Conservation (phyloP, 2,329 filamentous ascomycete species). For the Diplodia seriata region DNA sequence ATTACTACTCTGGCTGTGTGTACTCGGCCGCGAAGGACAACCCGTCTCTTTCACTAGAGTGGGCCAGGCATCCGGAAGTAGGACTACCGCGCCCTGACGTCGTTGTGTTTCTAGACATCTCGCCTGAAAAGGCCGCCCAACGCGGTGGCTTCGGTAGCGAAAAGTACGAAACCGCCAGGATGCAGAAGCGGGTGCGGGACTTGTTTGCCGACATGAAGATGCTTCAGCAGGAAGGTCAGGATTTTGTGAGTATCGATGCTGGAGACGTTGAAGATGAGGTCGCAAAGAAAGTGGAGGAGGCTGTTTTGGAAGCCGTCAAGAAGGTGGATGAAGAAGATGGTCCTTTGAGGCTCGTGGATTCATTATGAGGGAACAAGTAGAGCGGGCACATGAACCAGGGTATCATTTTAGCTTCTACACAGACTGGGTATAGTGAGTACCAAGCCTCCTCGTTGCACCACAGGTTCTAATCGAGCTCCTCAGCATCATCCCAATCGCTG, state of each 20-base stretch:
- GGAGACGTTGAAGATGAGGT: conserved; percentile 60
- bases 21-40: conserved; percentile 90
- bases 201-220: conserved; percentile 69
- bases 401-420: conserved; percentile 5
- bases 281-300: conserved; percentile 44
- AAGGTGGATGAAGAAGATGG: conserved; percentile 38
- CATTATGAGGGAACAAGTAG: conserved; percentile 38
- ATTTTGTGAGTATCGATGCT: conserved; percentile 64
- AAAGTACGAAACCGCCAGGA: conserved; percentile 82
- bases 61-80: conserved; percentile 84
- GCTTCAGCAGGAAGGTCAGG: conserved; percentile 55
- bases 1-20: conserved; percentile 93
- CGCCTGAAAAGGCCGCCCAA: conserved; percentile 71
- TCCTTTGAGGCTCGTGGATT: conserved; percentile 41
- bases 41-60: conserved; percentile 70
- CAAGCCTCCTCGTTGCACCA: neutral
- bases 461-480: conserved; percentile 46
- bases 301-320: conserved; percentile 39
- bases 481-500: conserved; percentile 61
- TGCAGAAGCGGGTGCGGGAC: conserved; percentile 80
- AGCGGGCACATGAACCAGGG: neutral
- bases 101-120: conserved; percentile 85
- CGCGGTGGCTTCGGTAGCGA: conserved; percentile 90
- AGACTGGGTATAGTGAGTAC: neutral
- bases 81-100: conserved; percentile 88